Conservation (phyloP, 2,329 filamentous ascomycete genomes). For the Thielaviopsis cerberus region DNA sequence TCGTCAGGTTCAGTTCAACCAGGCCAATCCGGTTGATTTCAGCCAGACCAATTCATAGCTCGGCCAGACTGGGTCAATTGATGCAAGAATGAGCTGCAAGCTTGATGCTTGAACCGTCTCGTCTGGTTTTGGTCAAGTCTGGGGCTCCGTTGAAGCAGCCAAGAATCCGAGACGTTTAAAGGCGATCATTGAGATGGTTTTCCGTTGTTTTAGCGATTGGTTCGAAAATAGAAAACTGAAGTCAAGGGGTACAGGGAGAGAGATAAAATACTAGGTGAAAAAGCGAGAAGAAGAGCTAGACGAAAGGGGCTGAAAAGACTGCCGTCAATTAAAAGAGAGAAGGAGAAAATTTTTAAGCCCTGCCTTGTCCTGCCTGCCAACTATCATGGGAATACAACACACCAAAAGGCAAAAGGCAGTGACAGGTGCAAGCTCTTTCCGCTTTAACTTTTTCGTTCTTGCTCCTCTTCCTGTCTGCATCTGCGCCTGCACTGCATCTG, state of each 20-base stretch:
- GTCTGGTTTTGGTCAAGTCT: background rate
- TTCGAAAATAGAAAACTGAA: background rate
- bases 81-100: background rate
- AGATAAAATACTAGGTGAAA: too few species aligned
- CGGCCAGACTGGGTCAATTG: too few species aligned
- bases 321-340: too few species aligned
- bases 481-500: background rate
- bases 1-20: too few species aligned
- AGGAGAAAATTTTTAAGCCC: background rate
- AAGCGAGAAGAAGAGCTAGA: background rate
- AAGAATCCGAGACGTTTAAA: conserved; percentile 8
- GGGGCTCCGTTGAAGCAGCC: conserved; percentile 5
- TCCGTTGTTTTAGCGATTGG: background rate
- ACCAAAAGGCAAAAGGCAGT: background rate
- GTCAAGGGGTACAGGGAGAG: too few species aligned
- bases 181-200: conserved; percentile 1
- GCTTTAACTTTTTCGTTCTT: background rate
- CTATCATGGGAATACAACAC: background rate
- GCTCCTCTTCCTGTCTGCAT: background rate
- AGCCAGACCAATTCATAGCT: too few species aligned
- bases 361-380: background rate
- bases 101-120: background rate
- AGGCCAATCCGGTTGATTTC: too few species aligned
- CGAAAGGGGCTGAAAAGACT: background rate
- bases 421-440: background rate